Evolutionary conservation across 208 protist species (phyloP).

Genomic region (Trypanosoma vivax): DNA sequence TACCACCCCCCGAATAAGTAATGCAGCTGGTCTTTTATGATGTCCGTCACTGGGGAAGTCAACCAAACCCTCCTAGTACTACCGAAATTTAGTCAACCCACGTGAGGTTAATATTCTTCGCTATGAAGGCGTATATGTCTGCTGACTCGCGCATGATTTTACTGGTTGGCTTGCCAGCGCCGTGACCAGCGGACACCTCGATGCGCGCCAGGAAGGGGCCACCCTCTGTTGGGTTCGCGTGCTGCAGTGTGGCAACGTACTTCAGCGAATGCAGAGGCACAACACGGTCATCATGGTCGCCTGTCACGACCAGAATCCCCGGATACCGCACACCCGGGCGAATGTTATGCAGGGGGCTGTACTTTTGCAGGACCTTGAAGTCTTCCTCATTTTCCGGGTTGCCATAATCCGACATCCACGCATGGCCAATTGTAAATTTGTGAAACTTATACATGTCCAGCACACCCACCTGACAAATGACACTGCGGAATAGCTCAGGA

Average conservation of each 20-base stretch:
- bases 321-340: slow-evolving; percentile 73
- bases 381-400: slow-evolving; percentile 87
- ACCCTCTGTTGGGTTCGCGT: slow-evolving; percentile 58
- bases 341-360: slow-evolving; percentile 94
- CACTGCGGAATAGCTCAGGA: slow-evolving; percentile 77
- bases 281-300: slow-evolving; percentile 95
- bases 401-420: slow-evolving; percentile 92
- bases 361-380: slow-evolving; percentile 90
- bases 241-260: slow-evolving; percentile 90
- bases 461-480: slow-evolving; percentile 88
- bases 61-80: neutral
- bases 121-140: slow-evolving; percentile 92
- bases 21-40: too few relatives aligned
- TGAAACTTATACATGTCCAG: slow-evolving; percentile 95
- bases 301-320: slow-evolving; percentile 85
- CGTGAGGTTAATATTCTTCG: slow-evolving; percentile 63
- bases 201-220: slow-evolving; percentile 82
- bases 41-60: too few relatives aligned
- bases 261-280: slow-evolving; percentile 95
- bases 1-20: too few relatives aligned
- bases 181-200: slow-evolving; percentile 83
- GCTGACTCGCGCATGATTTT: slow-evolving; percentile 84
- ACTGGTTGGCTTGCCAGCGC: slow-evolving; percentile 88
- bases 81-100: slow-evolving; percentile 39
- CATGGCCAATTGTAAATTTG: slow-evolving; percentile 93